phyloP scores from a whole-genome alignment of 2,329 filamentous ascomycete species.

The Alternaria gansuensis region DNA sequence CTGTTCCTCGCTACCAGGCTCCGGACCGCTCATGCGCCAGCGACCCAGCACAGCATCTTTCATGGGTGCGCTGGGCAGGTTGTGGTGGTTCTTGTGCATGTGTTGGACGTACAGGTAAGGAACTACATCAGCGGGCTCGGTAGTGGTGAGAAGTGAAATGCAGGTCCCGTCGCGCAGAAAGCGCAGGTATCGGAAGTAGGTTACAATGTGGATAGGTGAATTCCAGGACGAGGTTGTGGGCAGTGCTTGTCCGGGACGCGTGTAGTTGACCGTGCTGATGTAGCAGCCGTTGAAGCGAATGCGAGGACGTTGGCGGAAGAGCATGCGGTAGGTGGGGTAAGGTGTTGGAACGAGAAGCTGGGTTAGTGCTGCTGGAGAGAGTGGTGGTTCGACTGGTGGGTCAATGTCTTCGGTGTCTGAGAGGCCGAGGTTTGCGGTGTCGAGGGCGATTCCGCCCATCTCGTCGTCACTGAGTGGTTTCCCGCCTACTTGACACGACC shows the following conservation, averaged over 20 bases:
- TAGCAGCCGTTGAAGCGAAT: conserved; percentile 96
- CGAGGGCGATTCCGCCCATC: conserved; percentile 44
- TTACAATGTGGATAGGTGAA: conserved; percentile 90
- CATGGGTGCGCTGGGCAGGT: conserved; percentile 66
- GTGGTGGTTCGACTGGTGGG: conserved; percentile 12
- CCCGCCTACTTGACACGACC: conserved; percentile 68
- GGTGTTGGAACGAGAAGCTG: conserved; percentile 47
- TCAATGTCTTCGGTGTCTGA: conserved; percentile 29
- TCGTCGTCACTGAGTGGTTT: conserved; percentile 51
- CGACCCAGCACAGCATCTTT: conserved; percentile 71
- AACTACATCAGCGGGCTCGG: conserved; percentile 86
- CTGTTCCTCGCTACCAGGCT: conserved; percentile 32
- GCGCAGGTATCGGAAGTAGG: conserved; percentile 95
- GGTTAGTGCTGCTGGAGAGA: conserved; percentile 35
- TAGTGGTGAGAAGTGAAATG: conserved; percentile 81
- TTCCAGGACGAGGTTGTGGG: conserved; percentile 76
- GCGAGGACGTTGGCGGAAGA: conserved; percentile 84
- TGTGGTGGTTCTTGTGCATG: conserved; percentile 59
- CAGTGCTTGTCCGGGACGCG: conserved; percentile 78
- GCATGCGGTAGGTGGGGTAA: conserved; percentile 62
- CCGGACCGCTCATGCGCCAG: conserved; percentile 69
- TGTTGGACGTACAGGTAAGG: conserved; percentile 80
- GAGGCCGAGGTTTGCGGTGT: conserved; percentile 26
- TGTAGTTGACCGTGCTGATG: conserved; percentile 96
- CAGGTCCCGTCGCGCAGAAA: conserved; percentile 90